Base-by-base conservation (phyloP, 2,329 filamentous ascomycete genomes). In the Coniella vitis region DNA sequence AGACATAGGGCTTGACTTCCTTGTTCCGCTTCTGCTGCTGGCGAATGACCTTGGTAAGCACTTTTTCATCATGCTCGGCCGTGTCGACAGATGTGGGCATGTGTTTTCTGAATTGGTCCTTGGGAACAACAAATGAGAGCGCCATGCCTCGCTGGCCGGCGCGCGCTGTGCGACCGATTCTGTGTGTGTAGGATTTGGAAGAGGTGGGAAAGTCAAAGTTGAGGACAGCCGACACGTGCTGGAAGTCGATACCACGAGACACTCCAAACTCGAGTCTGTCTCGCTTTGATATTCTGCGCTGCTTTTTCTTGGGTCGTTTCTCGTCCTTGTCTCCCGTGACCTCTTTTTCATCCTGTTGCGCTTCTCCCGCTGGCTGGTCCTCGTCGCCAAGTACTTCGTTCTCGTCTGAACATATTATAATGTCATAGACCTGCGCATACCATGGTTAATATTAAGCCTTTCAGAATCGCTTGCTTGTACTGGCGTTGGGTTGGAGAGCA, bases 161-260 rank as follows among this genome's bases (percentile, higher is more conserved):
- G 53, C 93, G 81, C 1, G 89, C 93, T 5, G 93, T 98, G 29
- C 93, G 83, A 29, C 93, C 93, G 60, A 98, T 95, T 47, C 93
- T 84, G 68, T 98, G 93, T n/a, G 87, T 94, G 67, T 98, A 98
- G 8, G 89, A 95, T 63, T 89, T 94, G 34, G 89, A 85, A 8
- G 84, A 86, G 14, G 83, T 81, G 1, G 93, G 93, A 14, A 98
- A 83, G 66, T 98, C 93, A 65, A 98, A 98, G 70, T 98, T 98
- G 63, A 98, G 81, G 20, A 98, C 90, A 54, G 87, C 90, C 3
- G 89, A 83, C 47, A 98, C 90, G 61, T 96, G 91, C 61, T 93
- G 85, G 72, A 98, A 98, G 67, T 98, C 93, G 58, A 98, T 94
- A 50, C 91, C 93, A 59, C 93, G 81, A 10, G 90, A 91, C n/a